Conservation (phyloP, 148 eudicot species). For the Spergularia marina region DNA sequence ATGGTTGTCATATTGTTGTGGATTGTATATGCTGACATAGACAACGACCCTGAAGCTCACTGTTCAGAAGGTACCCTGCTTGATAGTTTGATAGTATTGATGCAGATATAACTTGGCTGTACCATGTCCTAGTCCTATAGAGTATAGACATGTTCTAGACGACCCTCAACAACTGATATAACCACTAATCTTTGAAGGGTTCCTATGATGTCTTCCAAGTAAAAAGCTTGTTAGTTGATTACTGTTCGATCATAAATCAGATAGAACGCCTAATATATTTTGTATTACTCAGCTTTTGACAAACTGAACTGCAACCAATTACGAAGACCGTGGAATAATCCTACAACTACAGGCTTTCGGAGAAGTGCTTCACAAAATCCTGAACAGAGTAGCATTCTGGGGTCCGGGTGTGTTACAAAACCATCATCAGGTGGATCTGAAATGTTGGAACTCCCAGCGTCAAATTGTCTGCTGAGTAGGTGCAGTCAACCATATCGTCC, state of each 20-base stretch:
- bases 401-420: conserved; percentile 25
- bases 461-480: conserved; percentile 24
- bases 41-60: not conserved
- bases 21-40: not conserved
- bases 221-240: not conserved
- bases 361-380: conserved; percentile 15
- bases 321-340: conserved; percentile 6
- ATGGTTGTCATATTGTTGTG: not conserved
- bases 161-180: not conserved
- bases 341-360: conserved; percentile 13
- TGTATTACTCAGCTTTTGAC: conserved; percentile 13
- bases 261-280: not conserved
- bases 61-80: not conserved
- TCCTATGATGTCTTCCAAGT: not conserved
- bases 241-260: conserved; percentile 3
- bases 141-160: not conserved
- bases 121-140: too few species aligned
- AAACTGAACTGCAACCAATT: conserved; percentile 4
- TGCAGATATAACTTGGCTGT: not conserved
- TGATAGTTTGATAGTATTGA: not conserved
- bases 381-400: conserved; percentile 23
- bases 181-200: not conserved
- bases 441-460: conserved; percentile 18
- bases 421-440: conserved; percentile 15
- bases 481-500: conserved; percentile 38